These are phyloP conservation scores for Picochlorum sp. DNA, from an alignment of 139 green algal species.

Conservation along the genomic window DNA sequence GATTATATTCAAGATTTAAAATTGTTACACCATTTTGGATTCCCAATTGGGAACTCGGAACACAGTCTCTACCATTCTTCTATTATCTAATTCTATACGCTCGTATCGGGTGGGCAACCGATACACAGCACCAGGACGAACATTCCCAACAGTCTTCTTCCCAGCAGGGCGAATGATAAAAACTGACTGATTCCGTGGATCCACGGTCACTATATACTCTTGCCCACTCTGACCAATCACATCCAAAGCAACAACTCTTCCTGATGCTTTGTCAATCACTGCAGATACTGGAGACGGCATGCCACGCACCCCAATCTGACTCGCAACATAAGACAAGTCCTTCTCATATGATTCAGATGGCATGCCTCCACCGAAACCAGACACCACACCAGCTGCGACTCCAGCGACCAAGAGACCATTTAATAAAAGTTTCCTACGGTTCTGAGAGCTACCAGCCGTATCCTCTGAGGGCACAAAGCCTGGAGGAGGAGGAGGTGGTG, in stretches of 20 bases:
- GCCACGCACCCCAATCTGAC: not conserved
- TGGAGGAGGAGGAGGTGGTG: not conserved
- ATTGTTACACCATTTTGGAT: not conserved
- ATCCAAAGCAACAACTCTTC: constrained; percentile 1
- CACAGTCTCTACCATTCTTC: constrained; percentile 2
- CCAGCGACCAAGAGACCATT: not conserved
- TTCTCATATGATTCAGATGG: constrained; percentile 4
- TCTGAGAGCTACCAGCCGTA: no score
- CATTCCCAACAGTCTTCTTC: not conserved
- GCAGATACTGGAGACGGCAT: not conserved
- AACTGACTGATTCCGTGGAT: not conserved
- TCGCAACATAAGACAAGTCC: constrained; percentile 6
- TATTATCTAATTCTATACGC: constrained; percentile 4
- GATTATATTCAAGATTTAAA: no score
- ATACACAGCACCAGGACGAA: not conserved
- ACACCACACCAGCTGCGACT: not conserved
- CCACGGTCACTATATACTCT: constrained; percentile 8
- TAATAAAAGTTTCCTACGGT: not conserved
- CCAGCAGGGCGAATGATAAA: not conserved
- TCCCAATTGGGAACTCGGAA: constrained; percentile 8
- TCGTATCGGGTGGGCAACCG: not conserved
- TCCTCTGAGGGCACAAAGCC: not conserved
- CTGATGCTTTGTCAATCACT: constrained; percentile 1
- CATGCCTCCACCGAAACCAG: not conserved
- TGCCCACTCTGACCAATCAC: not conserved